Evolutionary conservation across 768 basidiomycete species (phyloP).

Genomic region (Floccularia luteovirens): DNA sequence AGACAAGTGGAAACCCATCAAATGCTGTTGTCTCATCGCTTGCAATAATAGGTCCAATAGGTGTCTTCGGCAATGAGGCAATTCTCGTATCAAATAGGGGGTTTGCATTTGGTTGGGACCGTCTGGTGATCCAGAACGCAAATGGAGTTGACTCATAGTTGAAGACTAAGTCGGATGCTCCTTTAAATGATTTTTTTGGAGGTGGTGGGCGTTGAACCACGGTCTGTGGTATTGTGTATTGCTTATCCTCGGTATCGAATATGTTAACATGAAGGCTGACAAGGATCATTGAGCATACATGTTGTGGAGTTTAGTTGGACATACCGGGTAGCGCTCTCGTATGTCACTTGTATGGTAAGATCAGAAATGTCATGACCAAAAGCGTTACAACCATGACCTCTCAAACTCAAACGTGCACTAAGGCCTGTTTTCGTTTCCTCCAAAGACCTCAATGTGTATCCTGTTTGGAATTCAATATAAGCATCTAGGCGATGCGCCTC

Average conservation of each 20-base stretch:
- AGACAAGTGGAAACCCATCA: conserved; percentile 62
- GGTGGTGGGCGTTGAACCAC: conserved; percentile 30
- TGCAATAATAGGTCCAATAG: conserved; percentile 46
- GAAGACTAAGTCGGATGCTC: conserved; percentile 58
- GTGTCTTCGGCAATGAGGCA: conserved; percentile 51
- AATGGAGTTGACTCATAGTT: conserved; percentile 60
- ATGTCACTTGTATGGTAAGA: conserved; percentile 60
- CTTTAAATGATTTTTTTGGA: conserved; percentile 22
- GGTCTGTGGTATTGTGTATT: conserved; percentile 59
- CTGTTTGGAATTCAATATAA: too few species aligned
- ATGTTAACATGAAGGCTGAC: conserved; percentile 62
- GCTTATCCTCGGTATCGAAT: conserved; percentile 48
- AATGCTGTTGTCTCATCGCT: conserved; percentile 47
- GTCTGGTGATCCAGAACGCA: conserved; percentile 75
- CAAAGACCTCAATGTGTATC: conserved; percentile 45
- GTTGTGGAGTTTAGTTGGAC: conserved; percentile 5
- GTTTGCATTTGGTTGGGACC: conserved; percentile 40
- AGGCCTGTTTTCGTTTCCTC: conserved; percentile 38
- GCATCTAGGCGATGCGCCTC: too few species aligned
- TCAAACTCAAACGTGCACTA: conserved; percentile 44
- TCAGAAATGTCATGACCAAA: conserved; percentile 53
- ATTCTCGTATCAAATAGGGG: conserved; percentile 70
- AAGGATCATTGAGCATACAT: neutral
- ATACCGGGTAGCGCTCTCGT: conserved; percentile 49
- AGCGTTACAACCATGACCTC: conserved; percentile 53